These are phyloP conservation scores for Mycena metata DNA, from an alignment of 768 basidiomycete genomes.

Conservation along the genomic window DNA sequence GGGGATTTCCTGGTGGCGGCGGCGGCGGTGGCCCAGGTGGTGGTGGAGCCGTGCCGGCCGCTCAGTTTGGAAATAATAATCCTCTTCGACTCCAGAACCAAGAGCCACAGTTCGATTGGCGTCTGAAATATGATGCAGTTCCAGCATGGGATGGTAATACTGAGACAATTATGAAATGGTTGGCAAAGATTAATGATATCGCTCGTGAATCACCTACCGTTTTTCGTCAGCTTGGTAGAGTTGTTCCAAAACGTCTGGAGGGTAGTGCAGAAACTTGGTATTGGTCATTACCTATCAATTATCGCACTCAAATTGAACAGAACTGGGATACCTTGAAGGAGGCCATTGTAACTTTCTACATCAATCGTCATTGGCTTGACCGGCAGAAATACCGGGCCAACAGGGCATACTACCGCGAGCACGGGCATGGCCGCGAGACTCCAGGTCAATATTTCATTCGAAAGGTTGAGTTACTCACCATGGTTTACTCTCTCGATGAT, in stretches of 20 bases:
- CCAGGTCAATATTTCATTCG: constrained; percentile 53
- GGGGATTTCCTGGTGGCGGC: no score
- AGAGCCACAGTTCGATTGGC: not conserved
- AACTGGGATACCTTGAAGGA: constrained; percentile 48
- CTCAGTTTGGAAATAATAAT: not conserved
- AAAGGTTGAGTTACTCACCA: constrained; percentile 43
- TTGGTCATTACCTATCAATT: not conserved
- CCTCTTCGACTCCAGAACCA: not conserved
- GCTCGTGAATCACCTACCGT: constrained; percentile 34
- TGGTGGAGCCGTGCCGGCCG: no score
- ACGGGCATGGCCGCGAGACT: constrained; percentile 40
- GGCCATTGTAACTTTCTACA: constrained; percentile 47
- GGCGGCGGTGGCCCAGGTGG: no score
- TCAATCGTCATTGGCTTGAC: constrained; percentile 49
- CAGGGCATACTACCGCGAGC: constrained; percentile 45
- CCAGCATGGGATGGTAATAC: constrained; percentile 51
- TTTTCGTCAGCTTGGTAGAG: constrained; percentile 3
- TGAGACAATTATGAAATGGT: constrained; percentile 45
- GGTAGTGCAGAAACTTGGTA: constrained; percentile 8
- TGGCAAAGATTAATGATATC: constrained; percentile 45
- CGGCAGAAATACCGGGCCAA: constrained; percentile 46
- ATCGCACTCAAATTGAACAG: constrained; percentile 32
- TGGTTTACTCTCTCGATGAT: constrained; percentile 35
- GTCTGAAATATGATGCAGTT: constrained; percentile 38
- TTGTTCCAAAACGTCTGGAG: constrained; percentile 3